Base-by-base conservation (phyloP, 306 rosid genomes). In the Trifolium fragiferum region DNA sequence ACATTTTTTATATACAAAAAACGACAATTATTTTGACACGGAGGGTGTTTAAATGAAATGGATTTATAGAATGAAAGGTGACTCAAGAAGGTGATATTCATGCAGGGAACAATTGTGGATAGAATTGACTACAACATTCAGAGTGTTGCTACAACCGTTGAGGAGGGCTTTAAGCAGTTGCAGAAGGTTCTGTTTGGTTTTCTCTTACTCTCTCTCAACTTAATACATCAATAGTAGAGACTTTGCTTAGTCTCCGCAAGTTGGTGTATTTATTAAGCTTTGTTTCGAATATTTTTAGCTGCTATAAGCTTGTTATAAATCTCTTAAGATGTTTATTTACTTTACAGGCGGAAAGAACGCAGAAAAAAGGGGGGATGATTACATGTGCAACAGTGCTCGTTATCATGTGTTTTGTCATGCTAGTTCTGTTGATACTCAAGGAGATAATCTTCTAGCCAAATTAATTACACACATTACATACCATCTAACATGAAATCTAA, bases 51-150 rank as follows among this genome's bases (percentile, higher is more conserved):
- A 65, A 40, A 20, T 5, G 60, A 54, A 27, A 72, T 79, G 59
- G 54, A 79, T 57, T 77, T 41, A 11, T n/a, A 13, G 49, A 78
- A 64, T 50, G 75, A 54, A 71, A 66, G 50, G 51, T 82, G 80
- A 80, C 70, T 76, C 66, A 76, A 40, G 43, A 77, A 84, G 73
- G 81, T 73, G 58, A 68, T 76, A 54, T 80, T 77, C 68, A 30
- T 77, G 76, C 89, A 91, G 97, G 97, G 93, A 66, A 89, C 97
- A 25, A 91, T 91, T 43, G 93, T 91, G 46, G 97, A 91, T 81
- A 88, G 97, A 76, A 89, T 90, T 47, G 92, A 90, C 88, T 86
- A 89, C 87, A 89, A 90, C 72, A 87, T 89, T 79, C 97, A 90
- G 83, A 84, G 66, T 82, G 93, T 87, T 44, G 84, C 92, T 40